phyloP scores from a whole-genome alignment of 169 alveolate species.

The Eimeria sp. region DNA sequence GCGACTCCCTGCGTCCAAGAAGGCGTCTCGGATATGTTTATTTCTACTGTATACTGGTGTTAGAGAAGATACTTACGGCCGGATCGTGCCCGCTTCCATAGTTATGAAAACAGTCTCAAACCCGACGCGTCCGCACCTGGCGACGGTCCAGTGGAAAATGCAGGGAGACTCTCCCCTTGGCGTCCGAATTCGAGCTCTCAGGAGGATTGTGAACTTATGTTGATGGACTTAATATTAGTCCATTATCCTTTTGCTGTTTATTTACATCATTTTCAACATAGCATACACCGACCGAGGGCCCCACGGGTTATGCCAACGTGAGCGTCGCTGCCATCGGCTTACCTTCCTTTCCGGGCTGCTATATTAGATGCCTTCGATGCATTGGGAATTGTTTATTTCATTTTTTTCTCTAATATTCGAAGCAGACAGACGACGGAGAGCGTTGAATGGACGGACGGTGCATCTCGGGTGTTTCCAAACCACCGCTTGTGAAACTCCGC shows the following conservation, averaged over 20 bases:
- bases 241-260: background rate
- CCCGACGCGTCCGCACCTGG: background rate
- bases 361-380: background rate
- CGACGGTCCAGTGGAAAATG: conserved; percentile 1
- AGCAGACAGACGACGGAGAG: background rate
- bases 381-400: background rate
- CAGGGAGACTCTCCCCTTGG: background rate
- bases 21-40: background rate
- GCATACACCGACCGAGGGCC: conserved; percentile 5
- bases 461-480: background rate
- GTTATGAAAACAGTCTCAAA: background rate
- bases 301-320: conserved; percentile 17
- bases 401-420: background rate
- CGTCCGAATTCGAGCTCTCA: background rate
- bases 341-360: background rate
- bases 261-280: background rate
- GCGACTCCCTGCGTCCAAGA: background rate
- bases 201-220: background rate
- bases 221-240: background rate
- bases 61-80: background rate
- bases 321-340: background rate
- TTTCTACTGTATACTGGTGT: background rate
- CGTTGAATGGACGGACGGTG: background rate
- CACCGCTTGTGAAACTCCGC: background rate
- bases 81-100: background rate